These are phyloP conservation scores for Medicago lupulina DNA, from an alignment of 306 rosid genomes.

Conservation along the genomic window DNA sequence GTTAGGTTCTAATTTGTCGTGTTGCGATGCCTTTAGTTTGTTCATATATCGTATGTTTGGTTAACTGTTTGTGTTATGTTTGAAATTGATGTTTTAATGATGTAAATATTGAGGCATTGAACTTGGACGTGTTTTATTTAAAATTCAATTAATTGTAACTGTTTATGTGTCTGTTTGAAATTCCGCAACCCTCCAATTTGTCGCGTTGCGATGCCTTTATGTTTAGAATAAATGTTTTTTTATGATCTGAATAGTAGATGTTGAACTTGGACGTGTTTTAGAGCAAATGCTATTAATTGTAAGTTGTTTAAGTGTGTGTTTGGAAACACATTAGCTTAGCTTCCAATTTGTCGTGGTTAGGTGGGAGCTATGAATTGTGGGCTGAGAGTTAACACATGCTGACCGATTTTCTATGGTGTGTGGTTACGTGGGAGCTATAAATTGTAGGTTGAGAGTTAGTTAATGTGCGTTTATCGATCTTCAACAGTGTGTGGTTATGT, in stretches of 20 bases:
- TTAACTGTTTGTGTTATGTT: neutral
- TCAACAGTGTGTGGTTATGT: neutral
- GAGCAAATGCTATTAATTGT: slow-evolving; percentile 17
- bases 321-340: neutral
- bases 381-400: neutral
- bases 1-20: no score
- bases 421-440: neutral
- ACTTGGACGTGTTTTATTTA: slow-evolving; percentile 29
- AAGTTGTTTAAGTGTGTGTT: neutral
- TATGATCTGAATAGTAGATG: neutral
- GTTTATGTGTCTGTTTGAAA: neutral
- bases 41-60: neutral
- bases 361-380: neutral
- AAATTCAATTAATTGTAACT: neutral
- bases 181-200: neutral
- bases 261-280: slow-evolving; percentile 23
- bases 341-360: neutral
- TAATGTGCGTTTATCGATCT: neutral
- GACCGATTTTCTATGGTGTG: neutral
- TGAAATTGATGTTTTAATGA: neutral
- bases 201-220: neutral
- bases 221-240: neutral
- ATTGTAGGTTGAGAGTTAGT: neutral
- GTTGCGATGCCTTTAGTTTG: neutral
- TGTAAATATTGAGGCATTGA: slow-evolving; percentile 8